Base-by-base conservation (phyloP, 148 eudicot genomes). In the Chenopodium suecicum region DNA sequence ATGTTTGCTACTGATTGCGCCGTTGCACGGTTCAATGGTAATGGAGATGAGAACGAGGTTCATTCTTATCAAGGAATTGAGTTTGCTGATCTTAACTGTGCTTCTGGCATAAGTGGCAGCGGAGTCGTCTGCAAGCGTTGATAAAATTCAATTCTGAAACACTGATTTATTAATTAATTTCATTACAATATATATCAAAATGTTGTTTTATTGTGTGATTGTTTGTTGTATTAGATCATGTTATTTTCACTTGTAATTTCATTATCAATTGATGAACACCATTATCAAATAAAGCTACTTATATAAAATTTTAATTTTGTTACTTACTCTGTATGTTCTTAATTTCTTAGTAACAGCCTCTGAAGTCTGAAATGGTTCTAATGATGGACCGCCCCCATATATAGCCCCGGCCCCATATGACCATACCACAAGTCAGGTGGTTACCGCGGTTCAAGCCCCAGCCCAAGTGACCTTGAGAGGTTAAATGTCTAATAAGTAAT, bases 1-100 rank as follows among this genome's bases (percentile, higher is more conserved):
- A 70, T 91, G n/a, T 92, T 94, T 58, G 83, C 94, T 0, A 79
- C 91, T 1, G 97, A 94, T 70, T 94, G 98, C 66, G 81, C 82
- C 0, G 90, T 87, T 44, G 83, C 92, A 29, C 71, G 81, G 34
- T 88, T 87, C 78, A 82, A 62, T 41, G 87, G 82, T 32, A 82
- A 78, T 25, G 41, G 32, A 4, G 48, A 52, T 64, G 82, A 29
- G 25, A 63, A 47, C 5, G 60, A 20, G 9, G 70, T 34, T 54
- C 3, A 0, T 72, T 37, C 62, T 19, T 34, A 83, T 1, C 17
- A 73, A 7, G 68, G 69, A 34, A 71, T 82, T 4, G 88, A 83
- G 63, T 82, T 73, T 54, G 84, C 50, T 64, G 83, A 86, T 46
- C 79, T 90, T 27, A 81, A 74, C 19, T 90, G 92, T 78, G 88